Evolutionary conservation across 1,284 basidiomycete species (phyloP), one percentile per base, ranked within the genome.

Genomic region (Cryptococcus jaspeensis): DNA sequence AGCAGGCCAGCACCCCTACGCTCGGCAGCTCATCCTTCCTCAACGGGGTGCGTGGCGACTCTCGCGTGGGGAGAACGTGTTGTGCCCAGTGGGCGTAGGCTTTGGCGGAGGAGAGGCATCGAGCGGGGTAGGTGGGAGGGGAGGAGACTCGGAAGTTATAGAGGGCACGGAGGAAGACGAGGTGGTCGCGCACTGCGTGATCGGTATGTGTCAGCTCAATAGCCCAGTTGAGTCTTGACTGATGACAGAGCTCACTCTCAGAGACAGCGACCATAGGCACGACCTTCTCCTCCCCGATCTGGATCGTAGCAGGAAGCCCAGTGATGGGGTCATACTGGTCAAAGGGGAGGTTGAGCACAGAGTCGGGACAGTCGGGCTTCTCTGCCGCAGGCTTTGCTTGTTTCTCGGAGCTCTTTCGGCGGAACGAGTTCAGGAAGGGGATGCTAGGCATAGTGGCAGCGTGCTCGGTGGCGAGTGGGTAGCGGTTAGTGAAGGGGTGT

Each of bases 1-100:
- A 74, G 45, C 62, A 59, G 68, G 72, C 70, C 43, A 74, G 51
- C 1, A 72, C 62, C 1, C 51, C 53, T 41, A 72, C 48, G 5
- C 57, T 51, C 3, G 68, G 68, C 18, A 69, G 53, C 53, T 53
- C 51, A 4, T 66, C 61, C 20, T 45, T 35, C 16, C 18, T 20
- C 16, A 55, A 18, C 12, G 39, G 12, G 13, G 12, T 37, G 15
- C 44, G 28, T 28, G 36, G 7, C 8, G 16, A 16, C 18, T 42
- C 44, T 36, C 23, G 28, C 13, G 28, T 9, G 28, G 35, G 28
- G 9, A 53, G 41, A 12, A 48, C 39, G 43, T 55, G 37, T 16
- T 59, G 51, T 13, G 38, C 58, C 58, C 58, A 60, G 37, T 50
- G 20, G 1, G 49, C 38, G 49, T 60, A 60, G 9, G 42, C 36